phyloP scores from a whole-genome alignment of 345 rosid species.

The Linum tenue region DNA sequence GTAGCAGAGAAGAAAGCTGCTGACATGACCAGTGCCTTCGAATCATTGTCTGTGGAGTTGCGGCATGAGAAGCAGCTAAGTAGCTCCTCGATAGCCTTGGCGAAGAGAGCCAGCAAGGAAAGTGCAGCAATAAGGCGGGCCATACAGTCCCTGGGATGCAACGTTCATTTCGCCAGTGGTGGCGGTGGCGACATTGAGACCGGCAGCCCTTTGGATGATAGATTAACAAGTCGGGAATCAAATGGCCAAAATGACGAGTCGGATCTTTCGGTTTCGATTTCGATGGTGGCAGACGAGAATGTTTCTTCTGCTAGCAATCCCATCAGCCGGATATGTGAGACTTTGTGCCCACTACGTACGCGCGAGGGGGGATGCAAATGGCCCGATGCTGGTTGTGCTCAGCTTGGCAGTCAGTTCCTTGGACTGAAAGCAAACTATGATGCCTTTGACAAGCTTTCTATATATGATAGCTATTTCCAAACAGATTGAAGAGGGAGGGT shows the following conservation, averaged over 20 bases:
- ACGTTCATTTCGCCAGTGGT: slow-evolving; percentile 51
- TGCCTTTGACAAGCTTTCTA: slow-evolving; percentile 74
- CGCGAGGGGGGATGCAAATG: slow-evolving; percentile 73
- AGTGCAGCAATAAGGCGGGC: slow-evolving; percentile 60
- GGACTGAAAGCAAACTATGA: slow-evolving; percentile 84
- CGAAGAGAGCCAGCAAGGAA: slow-evolving; percentile 64
- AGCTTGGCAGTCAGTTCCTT: slow-evolving; percentile 60
- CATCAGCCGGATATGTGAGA: slow-evolving; percentile 40
- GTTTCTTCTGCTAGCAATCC: slow-evolving; percentile 25
- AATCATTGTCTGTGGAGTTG: slow-evolving; percentile 49
- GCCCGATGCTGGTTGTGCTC: slow-evolving; percentile 93
- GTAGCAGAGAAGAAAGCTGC: slow-evolving; percentile 57
- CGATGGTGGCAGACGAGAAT: slow-evolving; percentile 41
- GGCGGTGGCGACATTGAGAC: slow-evolving; percentile 41
- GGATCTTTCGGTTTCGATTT: slow-evolving; percentile 57
- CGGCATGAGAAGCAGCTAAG: slow-evolving; percentile 55
- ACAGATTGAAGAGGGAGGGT: slow-evolving; percentile 28
- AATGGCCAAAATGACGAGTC: slow-evolving; percentile 34
- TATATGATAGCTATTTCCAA: slow-evolving; percentile 63
- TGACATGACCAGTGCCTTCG: slow-evolving; percentile 36
- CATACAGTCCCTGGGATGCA: slow-evolving; percentile 76
- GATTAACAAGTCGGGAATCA: slow-evolving; percentile 14
- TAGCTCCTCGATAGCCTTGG: slow-evolving; percentile 50
- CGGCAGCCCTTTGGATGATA: slow-evolving; percentile 18
- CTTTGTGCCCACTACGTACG: slow-evolving; percentile 57